These are phyloP conservation scores for Penicillium desertorum DNA, from an alignment of 495 filamentous ascomycete species.

Conservation along the genomic window DNA sequence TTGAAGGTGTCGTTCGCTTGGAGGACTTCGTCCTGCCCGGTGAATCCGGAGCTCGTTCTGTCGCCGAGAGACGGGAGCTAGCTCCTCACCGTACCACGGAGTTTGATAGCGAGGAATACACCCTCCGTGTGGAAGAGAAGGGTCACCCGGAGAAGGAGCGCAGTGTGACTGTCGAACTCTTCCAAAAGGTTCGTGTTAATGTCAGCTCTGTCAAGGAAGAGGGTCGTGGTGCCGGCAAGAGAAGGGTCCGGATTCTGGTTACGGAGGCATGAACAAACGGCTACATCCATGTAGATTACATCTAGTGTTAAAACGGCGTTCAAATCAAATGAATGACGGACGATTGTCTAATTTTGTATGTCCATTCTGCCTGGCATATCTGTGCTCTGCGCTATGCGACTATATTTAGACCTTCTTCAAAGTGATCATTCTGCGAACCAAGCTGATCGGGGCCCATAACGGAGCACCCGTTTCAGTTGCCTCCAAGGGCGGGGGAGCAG, in stretches of 20 bases:
- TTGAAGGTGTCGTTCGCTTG: conserved; percentile 85
- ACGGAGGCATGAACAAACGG: conserved; percentile 23
- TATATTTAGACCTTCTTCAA: conserved; percentile 34
- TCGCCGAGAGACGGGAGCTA: conserved; percentile 41
- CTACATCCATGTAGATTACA: conserved; percentile 13
- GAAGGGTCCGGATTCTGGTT: conserved; percentile 55
- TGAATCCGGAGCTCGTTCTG: conserved; percentile 44
- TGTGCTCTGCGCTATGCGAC: background rate
- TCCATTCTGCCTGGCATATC: background rate
- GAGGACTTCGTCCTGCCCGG: conserved; percentile 76
- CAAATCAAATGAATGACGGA: conserved; percentile 5
- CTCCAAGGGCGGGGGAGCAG: background rate
- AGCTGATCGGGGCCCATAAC: conserved; percentile 30
- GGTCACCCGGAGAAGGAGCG: conserved; percentile 50
- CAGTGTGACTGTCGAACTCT: conserved; percentile 68
- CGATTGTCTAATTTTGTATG: conserved; percentile 6
- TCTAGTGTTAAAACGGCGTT: conserved; percentile 8
- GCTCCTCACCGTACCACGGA: conserved; percentile 56
- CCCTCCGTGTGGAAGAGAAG: conserved; percentile 56
- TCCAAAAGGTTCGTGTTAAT: conserved; percentile 82
- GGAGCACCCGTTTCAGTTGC: conserved; percentile 4
- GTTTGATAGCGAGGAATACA: conserved; percentile 84
- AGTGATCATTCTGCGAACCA: conserved; percentile 38
- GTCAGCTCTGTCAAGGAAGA: conserved; percentile 92
- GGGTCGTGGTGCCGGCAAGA: conserved; percentile 77